A percentile compares a stretch with the other conserved stretches of the same genome.
These are phyloP conservation scores for Lepiota brunneoincarnata DNA, from an alignment of 768 basidiomycete species.

Conservation along the genomic window DNA sequence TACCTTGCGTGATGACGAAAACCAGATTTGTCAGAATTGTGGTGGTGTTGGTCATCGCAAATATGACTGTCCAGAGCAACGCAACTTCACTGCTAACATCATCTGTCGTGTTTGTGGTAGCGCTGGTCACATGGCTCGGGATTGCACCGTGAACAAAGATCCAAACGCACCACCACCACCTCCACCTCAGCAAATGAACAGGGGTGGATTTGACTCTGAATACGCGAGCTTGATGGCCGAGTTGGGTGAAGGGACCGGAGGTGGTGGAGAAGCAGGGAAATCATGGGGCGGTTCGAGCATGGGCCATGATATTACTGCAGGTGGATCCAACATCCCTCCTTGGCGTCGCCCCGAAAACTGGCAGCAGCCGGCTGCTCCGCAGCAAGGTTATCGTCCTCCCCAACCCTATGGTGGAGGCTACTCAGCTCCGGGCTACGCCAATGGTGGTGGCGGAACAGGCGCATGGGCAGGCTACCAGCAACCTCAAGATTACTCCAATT, in stretches of 20 bases:
- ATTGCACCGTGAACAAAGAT: slow-evolving; percentile 93
- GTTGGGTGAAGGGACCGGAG: slow-evolving; percentile 78
- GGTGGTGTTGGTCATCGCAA: slow-evolving; percentile 94
- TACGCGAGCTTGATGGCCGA: slow-evolving; percentile 98
- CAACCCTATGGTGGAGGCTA: slow-evolving; percentile 49
- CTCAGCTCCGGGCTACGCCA: slow-evolving; percentile 36
- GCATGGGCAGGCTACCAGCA: slow-evolving; percentile 49
- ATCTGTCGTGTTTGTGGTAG: slow-evolving; percentile 98
- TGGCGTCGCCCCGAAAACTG: slow-evolving; percentile 91
- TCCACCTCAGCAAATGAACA: slow-evolving; percentile 51
- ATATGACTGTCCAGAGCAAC: slow-evolving; percentile 98
- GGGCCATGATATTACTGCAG: slow-evolving; percentile 67
- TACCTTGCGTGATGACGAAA: slow-evolving; percentile 98
- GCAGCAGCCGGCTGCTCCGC: slow-evolving; percentile 55
- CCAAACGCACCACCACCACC: slow-evolving; percentile 60
- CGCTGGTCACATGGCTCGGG: slow-evolving; percentile 98
- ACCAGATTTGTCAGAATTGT: slow-evolving; percentile 98
- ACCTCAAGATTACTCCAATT: slow-evolving; percentile 76
- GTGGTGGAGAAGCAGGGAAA: slow-evolving; percentile 51
- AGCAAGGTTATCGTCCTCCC: slow-evolving; percentile 69
- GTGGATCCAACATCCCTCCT: slow-evolving; percentile 81
- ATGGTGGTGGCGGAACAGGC: slow-evolving; percentile 37
- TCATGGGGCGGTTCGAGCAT: slow-evolving; percentile 49
- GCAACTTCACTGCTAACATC: slow-evolving; percentile 98
- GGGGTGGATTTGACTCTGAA: slow-evolving; percentile 93